A percentile compares a stretch with the other conserved stretches of the same genome.
Evolutionary conservation across 1,284 basidiomycete genomes (phyloP).

Genomic region (Coniferiporia weirii): DNA sequence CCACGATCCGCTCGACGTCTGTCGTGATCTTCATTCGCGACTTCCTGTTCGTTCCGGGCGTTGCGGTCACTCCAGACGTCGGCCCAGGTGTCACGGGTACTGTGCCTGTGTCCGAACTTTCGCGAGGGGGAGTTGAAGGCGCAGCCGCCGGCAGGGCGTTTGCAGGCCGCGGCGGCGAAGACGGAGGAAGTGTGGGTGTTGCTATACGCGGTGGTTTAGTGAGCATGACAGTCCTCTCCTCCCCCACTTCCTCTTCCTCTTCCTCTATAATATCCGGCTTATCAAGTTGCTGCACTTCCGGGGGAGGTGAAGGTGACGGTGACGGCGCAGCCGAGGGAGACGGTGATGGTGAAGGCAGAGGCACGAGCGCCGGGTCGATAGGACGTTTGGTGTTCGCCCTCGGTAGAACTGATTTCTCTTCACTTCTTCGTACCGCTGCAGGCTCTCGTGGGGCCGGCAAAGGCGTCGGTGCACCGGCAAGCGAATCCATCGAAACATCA

Average conservation of each 20-base stretch:
- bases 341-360: slow-evolving; percentile 2
- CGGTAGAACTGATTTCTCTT: not conserved
- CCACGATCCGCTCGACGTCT: slow-evolving; percentile 58
- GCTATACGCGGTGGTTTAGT: not conserved
- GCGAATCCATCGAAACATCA: slow-evolving; percentile 14
- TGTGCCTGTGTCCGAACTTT: not conserved
- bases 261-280: not conserved
- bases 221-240: slow-evolving; percentile 13
- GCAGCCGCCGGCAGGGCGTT: not conserved
- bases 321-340: not conserved
- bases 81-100: not conserved
- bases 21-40: slow-evolving; percentile 40
- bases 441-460: not conserved
- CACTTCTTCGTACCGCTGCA: not conserved
- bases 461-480: slow-evolving; percentile 16
- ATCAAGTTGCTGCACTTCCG: not conserved
- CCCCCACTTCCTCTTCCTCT: slow-evolving; percentile 17
- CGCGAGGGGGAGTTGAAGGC: slow-evolving; percentile 6
- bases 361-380: not conserved
- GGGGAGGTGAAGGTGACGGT: not conserved
- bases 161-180: not conserved
- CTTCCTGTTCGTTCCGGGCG: slow-evolving; percentile 22
- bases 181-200: not conserved
- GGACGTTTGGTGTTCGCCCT: not conserved
- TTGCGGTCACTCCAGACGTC: slow-evolving; percentile 3